phyloP scores from a whole-genome alignment of 1,284 basidiomycete genomes.

The Fomitiporia mediterranea region DNA sequence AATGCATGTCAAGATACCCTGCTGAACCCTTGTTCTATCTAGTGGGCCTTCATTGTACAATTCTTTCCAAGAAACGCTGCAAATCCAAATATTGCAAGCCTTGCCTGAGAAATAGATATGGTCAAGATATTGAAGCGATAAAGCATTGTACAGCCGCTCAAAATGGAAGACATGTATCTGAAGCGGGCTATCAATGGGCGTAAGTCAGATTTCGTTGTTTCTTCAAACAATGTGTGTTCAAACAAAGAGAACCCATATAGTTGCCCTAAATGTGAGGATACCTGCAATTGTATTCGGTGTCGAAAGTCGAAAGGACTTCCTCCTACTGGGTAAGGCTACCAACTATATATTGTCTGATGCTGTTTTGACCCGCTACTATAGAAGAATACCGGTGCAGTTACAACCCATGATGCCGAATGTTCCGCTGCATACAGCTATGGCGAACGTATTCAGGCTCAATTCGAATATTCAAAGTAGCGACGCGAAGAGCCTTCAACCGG shows the following conservation, averaged over 20 bases:
- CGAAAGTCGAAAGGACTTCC: slow-evolving; percentile 56
- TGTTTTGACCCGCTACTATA: slow-evolving; percentile 24
- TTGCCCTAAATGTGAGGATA: slow-evolving; percentile 61
- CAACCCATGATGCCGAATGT: neutral
- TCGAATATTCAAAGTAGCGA: slow-evolving; percentile 26
- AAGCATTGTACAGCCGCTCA: slow-evolving; percentile 24
- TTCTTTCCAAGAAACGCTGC: slow-evolving; percentile 39
- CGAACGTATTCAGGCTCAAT: neutral
- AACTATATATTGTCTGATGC: slow-evolving; percentile 23
- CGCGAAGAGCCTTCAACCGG: slow-evolving; percentile 22
- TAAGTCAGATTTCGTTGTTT: slow-evolving; percentile 31
- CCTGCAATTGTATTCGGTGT: slow-evolving; percentile 63
- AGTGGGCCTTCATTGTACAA: slow-evolving; percentile 51
- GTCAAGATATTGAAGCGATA: slow-evolving; percentile 46
- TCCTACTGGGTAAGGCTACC: slow-evolving; percentile 46
- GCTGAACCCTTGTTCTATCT: neutral
- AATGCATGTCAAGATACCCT: neutral
- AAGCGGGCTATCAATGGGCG: slow-evolving; percentile 49
- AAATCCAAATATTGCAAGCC: slow-evolving; percentile 53
- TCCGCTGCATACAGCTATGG: neutral
- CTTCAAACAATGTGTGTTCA: neutral
- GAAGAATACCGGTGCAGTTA: neutral
- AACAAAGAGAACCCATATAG: slow-evolving; percentile 32
- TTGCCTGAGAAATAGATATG: slow-evolving; percentile 65
- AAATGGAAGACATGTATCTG: slow-evolving; percentile 34